Conservation (phyloP, 306 rosid species). For the Quercus glauca region DNA sequence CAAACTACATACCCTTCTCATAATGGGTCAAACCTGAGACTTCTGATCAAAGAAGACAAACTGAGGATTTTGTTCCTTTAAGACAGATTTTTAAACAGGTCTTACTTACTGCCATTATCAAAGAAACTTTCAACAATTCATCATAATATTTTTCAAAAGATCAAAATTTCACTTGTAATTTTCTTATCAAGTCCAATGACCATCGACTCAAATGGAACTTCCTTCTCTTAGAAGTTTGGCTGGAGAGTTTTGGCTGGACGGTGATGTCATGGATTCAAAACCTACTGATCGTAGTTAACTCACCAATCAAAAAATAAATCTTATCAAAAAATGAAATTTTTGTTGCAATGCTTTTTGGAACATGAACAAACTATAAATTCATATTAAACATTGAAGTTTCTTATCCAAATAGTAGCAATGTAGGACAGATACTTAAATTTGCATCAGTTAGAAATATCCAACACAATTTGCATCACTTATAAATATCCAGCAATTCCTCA, state of each 20-base stretch:
- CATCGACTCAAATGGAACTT: too few species aligned
- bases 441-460: not conserved
- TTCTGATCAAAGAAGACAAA: not conserved
- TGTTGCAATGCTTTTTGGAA: not conserved
- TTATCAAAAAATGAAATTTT: too few species aligned
- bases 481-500: not conserved
- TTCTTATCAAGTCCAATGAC: too few species aligned
- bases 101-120: not conserved
- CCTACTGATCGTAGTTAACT: too few species aligned
- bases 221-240: too few species aligned
- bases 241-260: too few species aligned
- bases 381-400: not conserved
- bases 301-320: too few species aligned
- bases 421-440: too few species aligned
- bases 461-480: not conserved
- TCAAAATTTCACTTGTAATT: too few species aligned
- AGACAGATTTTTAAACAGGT: not conserved
- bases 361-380: not conserved
- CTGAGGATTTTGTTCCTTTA: not conserved
- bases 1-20: not conserved
- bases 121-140: not conserved
- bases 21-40: not conserved
- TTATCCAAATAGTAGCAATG: not conserved
- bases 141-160: too few species aligned
- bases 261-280: too few species aligned